phyloP scores from a whole-genome alignment of 2,329 filamentous ascomycete genomes.

The Alternaria rosae region DNA sequence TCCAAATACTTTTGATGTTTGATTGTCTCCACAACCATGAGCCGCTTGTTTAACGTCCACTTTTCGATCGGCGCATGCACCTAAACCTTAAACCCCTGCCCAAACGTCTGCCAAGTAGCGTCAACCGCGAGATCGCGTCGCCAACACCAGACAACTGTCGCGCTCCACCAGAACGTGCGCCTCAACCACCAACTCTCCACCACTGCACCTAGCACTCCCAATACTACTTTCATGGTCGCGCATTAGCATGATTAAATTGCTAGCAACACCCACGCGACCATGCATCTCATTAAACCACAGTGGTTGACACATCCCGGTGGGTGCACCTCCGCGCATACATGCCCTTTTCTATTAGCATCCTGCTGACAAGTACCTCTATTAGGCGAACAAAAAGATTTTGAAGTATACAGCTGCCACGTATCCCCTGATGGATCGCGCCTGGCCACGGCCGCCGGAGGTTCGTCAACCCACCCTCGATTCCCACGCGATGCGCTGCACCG shows the following conservation, averaged over 20 bases:
- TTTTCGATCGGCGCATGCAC: constrained; percentile 39
- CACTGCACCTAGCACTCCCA: constrained; percentile 5
- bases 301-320: constrained; percentile 93
- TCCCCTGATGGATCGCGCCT: constrained; percentile 92
- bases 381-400: constrained; percentile 97
- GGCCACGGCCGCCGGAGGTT: constrained; percentile 91
- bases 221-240: constrained; percentile 30
- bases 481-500: constrained; percentile 26
- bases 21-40: neutral
- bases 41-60: constrained; percentile 14
- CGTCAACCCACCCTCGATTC: constrained; percentile 43
- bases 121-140: constrained; percentile 42
- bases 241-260: constrained; percentile 34
- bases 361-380: constrained; percentile 28
- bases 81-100: constrained; percentile 43
- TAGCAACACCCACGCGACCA: constrained; percentile 39
- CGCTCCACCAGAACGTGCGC: constrained; percentile 31
- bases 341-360: neutral
- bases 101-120: constrained; percentile 36
- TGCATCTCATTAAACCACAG: constrained; percentile 83
- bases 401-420: constrained; percentile 97
- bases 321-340: constrained; percentile 36
- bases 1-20: neutral
- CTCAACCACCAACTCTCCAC: constrained; percentile 21
- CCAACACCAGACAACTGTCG: constrained; percentile 40